Conservation (phyloP, 176 grass and related monocot genomes). For the Tuctoria greenei region DNA sequence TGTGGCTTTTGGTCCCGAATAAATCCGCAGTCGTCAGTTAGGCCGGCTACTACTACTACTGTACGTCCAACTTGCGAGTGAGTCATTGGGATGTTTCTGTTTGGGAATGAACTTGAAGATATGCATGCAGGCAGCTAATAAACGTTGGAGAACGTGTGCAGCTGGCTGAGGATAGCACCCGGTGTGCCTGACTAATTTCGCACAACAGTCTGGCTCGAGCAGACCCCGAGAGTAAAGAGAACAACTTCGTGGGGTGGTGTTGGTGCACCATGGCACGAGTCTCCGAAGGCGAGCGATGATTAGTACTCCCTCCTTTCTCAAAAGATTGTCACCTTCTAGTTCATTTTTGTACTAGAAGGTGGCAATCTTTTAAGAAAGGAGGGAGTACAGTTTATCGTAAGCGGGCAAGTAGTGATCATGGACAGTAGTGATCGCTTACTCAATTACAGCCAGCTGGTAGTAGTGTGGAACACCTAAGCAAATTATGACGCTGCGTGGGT, state of each 20-base stretch:
- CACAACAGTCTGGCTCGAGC: background rate
- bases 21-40: slow-evolving; percentile 11
- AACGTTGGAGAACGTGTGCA: slow-evolving; percentile 27
- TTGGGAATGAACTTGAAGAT: slow-evolving; percentile 1
- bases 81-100: slow-evolving; percentile 7
- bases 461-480: background rate
- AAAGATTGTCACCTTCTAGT: no score
- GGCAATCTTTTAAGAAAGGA: no score
- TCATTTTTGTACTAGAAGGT: no score
- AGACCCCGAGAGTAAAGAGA: background rate
- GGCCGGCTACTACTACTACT: slow-evolving; percentile 21
- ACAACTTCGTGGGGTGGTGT: background rate
- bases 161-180: background rate
- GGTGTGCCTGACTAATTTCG: background rate
- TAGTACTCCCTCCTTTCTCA: no score
- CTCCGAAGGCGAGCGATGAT: background rate
- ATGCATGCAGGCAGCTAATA: slow-evolving; percentile 5
- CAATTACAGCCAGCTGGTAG: background rate
- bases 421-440: background rate
- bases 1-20: slow-evolving; percentile 21
- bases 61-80: no score
- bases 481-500: slow-evolving; percentile 20
- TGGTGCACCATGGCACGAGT: background rate
- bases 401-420: background rate
- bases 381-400: no score